Base-by-base conservation (phyloP, 108 stramenopile species). In the Ochromonas danica region DNA sequence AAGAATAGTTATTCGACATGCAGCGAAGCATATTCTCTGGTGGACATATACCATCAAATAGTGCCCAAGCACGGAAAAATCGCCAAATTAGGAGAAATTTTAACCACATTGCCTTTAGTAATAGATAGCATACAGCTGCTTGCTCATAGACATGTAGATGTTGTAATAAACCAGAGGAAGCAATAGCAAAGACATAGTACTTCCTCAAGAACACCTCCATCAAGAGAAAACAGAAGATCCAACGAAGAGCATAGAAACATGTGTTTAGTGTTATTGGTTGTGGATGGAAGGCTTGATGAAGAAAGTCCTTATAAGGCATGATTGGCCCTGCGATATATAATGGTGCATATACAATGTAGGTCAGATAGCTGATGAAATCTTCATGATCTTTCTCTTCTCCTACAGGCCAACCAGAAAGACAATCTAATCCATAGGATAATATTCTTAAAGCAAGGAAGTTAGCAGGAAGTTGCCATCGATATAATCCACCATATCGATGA, bases 11-110 rank as follows among this genome's bases (percentile, higher is more conserved):
- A 83, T 89, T 87, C 71, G 31, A 80, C 39, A 81, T 43, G 57
- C 80, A 77, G 45, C 84, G 79, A 78, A 71, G 33, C 89, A 90
- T 90, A 78, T 90, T 90, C 45, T 90, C 89, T 0, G 82, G 72
- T 2, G 81, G 77, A 28, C 79, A 78, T 10, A 90, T 81, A 30
- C 88, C 89, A 70, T 89, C 89, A 1, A 42, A 43, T 17, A 89
- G 57, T 0, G 87, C 82, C 89, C 89, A 90, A 25, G 85, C 51
- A 43, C 89, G 62, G 42, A 80, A 83, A 33, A 87, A 42, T 28
- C 88, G 60, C 89, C 89, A 90, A 31, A 90, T 83, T 3, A 86
- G 71, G 10, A 84, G 40, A 71, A 90, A 90, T 82, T 90, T 90
- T 42, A 89, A 71, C 89, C 89, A 90, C 84, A 90, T 86, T 35